phyloP scores from a whole-genome alignment of 2,329 filamentous ascomycete genomes.

The Trichoderma polysporum region DNA sequence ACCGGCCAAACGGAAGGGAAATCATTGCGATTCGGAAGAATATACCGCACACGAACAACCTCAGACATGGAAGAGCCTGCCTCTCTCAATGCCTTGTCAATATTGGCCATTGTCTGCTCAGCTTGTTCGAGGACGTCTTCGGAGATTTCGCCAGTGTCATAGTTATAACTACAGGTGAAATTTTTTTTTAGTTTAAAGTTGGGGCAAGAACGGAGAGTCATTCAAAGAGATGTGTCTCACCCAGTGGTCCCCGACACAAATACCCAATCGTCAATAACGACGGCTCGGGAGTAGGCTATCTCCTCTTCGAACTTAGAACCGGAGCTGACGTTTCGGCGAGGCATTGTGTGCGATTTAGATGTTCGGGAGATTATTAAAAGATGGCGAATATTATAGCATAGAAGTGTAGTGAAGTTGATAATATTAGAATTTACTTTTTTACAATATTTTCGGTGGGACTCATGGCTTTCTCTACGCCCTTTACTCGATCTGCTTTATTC shows the following conservation, averaged over 20 bases:
- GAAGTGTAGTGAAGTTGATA: background rate
- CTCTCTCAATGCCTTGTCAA: slow-evolving; percentile 44
- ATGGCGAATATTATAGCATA: background rate
- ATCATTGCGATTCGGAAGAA: slow-evolving; percentile 47
- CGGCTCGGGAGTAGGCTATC: slow-evolving; percentile 56
- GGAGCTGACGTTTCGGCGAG: slow-evolving; percentile 46
- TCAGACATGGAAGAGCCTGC: slow-evolving; percentile 46
- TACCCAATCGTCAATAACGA: slow-evolving; percentile 50
- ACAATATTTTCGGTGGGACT: background rate
- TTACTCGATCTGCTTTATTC: background rate
- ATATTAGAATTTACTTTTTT: background rate
- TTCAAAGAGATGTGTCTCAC: slow-evolving; percentile 30
- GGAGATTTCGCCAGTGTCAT: slow-evolving; percentile 47
- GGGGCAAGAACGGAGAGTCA: background rate
- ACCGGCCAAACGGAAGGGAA: slow-evolving; percentile 52
- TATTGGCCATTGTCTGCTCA: slow-evolving; percentile 50
- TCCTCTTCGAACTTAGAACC: slow-evolving; percentile 52
- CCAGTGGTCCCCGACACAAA: slow-evolving; percentile 57
- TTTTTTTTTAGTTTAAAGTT: background rate
- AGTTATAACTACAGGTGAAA: slow-evolving; percentile 47
- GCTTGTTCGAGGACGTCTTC: slow-evolving; percentile 47
- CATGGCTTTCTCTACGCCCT: background rate
- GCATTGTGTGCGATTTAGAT: slow-evolving; percentile 29
- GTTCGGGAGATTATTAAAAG: background rate
- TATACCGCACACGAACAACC: slow-evolving; percentile 53